phyloP scores from a whole-genome alignment of 2,329 filamentous ascomycete species.

The Hypoxylon sp. region DNA sequence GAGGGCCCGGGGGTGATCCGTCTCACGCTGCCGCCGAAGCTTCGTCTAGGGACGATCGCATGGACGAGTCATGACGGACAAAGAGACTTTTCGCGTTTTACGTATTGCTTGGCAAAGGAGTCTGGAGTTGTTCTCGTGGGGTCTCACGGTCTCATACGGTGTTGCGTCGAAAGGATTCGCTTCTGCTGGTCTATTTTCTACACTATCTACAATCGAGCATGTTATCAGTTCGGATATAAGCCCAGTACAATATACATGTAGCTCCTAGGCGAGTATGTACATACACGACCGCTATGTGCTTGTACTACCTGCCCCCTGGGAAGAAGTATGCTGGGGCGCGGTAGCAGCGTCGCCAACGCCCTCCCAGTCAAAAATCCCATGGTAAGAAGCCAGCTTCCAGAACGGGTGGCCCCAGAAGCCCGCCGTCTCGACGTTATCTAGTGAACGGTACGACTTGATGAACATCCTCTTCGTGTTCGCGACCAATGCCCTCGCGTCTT shows the following conservation, averaged over 20 bases:
- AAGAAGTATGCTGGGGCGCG: conserved; percentile 47
- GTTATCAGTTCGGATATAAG: not conserved
- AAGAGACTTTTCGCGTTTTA: not conserved
- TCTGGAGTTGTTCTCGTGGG: conserved; percentile 32
- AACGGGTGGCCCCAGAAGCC: conserved; percentile 47
- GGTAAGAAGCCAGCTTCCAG: conserved; percentile 42
- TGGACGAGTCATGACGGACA: conserved; percentile 49
- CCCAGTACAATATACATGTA: not conserved
- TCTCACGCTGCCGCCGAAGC: not conserved
- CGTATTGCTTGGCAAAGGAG: conserved; percentile 17
- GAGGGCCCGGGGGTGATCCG: conserved; percentile 32
- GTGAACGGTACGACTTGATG: conserved; percentile 25
- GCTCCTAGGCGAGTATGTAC: not conserved
- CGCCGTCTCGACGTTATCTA: conserved; percentile 16
- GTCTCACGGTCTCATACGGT: not conserved
- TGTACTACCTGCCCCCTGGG: not conserved
- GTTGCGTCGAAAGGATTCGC: not conserved
- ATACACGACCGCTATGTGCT: not conserved
- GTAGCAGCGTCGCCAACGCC: conserved; percentile 22
- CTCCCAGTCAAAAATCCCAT: conserved; percentile 22
- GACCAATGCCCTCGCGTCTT: conserved; percentile 46
- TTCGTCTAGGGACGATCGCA: conserved; percentile 36
- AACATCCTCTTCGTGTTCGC: conserved; percentile 42
- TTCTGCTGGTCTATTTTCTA: conserved; percentile 5
- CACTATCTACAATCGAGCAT: conserved; percentile 7